Conservation (phyloP, 2,329 filamentous ascomycete species). For the Cladosporium halotolerans region DNA sequence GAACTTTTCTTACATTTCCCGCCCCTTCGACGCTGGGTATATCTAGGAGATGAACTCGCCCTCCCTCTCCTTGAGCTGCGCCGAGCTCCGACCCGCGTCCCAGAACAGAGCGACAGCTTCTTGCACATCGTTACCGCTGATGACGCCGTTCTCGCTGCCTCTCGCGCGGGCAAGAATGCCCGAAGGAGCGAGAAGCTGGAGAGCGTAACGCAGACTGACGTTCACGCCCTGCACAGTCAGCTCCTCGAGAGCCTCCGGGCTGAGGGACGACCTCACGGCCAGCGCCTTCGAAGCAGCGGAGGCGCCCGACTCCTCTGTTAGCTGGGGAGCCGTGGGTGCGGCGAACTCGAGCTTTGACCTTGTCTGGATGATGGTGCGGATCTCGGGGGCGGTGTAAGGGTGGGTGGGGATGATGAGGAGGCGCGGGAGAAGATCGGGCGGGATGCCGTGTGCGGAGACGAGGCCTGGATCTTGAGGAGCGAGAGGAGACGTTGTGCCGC, state of each 20-base stretch:
- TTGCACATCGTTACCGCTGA: conserved; percentile 50
- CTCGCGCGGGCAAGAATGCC: conserved; percentile 80
- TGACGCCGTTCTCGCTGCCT: conserved; percentile 33
- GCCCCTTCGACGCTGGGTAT: too few species aligned
- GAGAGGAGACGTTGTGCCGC: conserved; percentile 52
- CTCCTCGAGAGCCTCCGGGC: conserved; percentile 77
- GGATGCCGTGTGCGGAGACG: conserved; percentile 81
- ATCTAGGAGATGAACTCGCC: conserved; percentile 30
- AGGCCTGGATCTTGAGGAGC: conserved; percentile 59
- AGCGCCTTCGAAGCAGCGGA: conserved; percentile 34
- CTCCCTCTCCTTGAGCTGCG: conserved; percentile 25
- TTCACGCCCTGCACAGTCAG: conserved; percentile 80
- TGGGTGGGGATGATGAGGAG: conserved; percentile 94
- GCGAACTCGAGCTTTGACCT: conserved; percentile 50
- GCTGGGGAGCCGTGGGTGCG: conserved; percentile 28
- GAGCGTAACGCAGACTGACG: conserved; percentile 84
- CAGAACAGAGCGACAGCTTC: conserved; percentile 43
- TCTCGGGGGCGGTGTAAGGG: conserved; percentile 80
- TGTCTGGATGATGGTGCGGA: conserved; percentile 83
- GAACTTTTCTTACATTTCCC: background rate
- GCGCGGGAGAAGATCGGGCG: conserved; percentile 85
- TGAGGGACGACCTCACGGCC: conserved; percentile 73
- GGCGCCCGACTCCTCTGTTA: conserved; percentile 21
- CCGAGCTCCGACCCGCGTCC: conserved; percentile 44
- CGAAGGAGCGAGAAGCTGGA: conserved; percentile 84